Evolutionary conservation across 2,329 filamentous ascomycete genomes (phyloP), one percentile per base, ranked within the genome.

Genomic region (Aureobasidium namibiae): DNA sequence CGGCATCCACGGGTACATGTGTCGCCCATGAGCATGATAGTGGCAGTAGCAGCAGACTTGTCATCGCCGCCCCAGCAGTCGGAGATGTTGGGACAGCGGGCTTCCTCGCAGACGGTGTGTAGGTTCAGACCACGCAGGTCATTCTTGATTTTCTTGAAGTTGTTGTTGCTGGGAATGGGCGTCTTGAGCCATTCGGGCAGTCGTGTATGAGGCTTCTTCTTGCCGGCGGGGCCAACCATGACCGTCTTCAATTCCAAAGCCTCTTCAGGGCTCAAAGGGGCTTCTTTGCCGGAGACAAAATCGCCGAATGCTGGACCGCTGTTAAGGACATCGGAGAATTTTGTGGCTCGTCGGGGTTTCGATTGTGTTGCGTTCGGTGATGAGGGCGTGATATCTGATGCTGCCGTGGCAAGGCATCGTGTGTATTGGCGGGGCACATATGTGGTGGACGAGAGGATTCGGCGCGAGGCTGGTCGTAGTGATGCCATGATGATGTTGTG

Each of bases 1-100:
- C 94, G 85, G 75, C 94, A 99, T 18, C 92, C 94, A 61, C 94
- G 83, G 18, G 94, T 99, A 75, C 94, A 99, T 9, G 92, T 97
- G 73, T 99, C 94, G 64, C 94, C 94, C 92, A 97, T 97, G 49
- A 99, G 78, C 94, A 99, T 99, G 74, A 99, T 97, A 11, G 94
- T 99, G 2, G 94, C 94, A 33, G 94, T 99, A 4, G 94, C 94
- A 26, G 90, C 87, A 65, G 85, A 87, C 78, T 96, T 96, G 72
- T 88, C 84, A 70, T 81, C 85, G 34, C 94, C 94, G 62, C 94
- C 94, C 94, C 94, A 99, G 78, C 94, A 99, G 72, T 97, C 92
- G 63, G 88, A 91, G 62, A 99, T 96, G 74, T 99, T 99, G 62
- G 94, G 94, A 74, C 94, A 99, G 65, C 91, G 85, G 1, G 94